Evolutionary conservation across 2,329 filamentous ascomycete genomes (phyloP).

Genomic region (Colletotrichum costaricense): DNA sequence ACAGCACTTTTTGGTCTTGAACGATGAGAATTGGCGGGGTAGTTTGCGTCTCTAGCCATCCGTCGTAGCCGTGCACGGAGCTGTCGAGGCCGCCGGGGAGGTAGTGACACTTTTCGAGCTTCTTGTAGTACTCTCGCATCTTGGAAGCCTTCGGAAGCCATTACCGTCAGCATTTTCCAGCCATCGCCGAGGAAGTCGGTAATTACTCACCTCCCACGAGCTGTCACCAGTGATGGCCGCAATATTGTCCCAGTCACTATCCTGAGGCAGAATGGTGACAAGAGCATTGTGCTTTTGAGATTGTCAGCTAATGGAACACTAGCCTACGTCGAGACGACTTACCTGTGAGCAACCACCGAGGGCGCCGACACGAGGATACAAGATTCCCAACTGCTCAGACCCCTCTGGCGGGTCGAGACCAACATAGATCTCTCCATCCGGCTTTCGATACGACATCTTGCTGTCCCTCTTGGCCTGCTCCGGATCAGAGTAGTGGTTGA

Average conservation of each 20-base stretch:
- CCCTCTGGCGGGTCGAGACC: conserved; percentile 49
- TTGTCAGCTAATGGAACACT: background rate
- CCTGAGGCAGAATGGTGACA: conserved; percentile 67
- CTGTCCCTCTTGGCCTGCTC: conserved; percentile 58
- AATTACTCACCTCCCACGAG: conserved; percentile 56
- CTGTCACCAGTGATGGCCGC: conserved; percentile 67
- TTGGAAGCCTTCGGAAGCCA: conserved; percentile 52
- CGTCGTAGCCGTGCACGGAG: conserved; percentile 63
- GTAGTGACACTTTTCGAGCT: conserved; percentile 67
- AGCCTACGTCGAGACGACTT: background rate
- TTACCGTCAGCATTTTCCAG: background rate
- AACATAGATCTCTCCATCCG: conserved; percentile 47
- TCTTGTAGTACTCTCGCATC: conserved; percentile 69
- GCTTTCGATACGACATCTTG: conserved; percentile 54
- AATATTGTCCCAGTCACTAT: conserved; percentile 70
- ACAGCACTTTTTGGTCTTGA: conserved; percentile 16
- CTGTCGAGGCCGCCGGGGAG: conserved; percentile 49
- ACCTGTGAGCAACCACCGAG: conserved; percentile 58
- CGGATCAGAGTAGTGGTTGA: conserved; percentile 68
- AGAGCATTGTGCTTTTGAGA: conserved; percentile 67
- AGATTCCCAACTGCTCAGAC: too few species aligned
- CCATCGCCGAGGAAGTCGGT: too few species aligned
- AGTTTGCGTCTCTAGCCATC: conserved; percentile 54
- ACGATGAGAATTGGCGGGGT: conserved; percentile 2
- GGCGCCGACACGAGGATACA: conserved; percentile 57